These are phyloP conservation scores for Yamadazyma taylorii DNA, from an alignment of 1,139 yeast species.

Conservation along the genomic window DNA sequence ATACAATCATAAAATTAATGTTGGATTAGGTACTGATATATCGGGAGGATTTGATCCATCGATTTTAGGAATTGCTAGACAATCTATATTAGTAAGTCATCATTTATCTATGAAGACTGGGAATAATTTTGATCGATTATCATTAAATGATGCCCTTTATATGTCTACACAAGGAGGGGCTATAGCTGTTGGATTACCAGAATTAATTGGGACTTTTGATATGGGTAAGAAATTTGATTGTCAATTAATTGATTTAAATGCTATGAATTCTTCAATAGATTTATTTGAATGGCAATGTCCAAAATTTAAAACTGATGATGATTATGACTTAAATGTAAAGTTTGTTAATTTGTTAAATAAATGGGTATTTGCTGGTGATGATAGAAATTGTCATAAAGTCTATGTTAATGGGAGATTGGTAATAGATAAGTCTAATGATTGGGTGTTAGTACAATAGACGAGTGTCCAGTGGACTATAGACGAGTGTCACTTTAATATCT, in stretches of 20 bases:
- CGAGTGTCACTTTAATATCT: no score
- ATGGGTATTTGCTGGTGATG: slow-evolving; percentile 96
- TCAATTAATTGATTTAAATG: slow-evolving; percentile 66
- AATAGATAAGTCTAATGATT: slow-evolving; percentile 41
- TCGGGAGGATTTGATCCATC: slow-evolving; percentile 90
- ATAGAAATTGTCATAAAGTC: slow-evolving; percentile 76
- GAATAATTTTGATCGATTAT: slow-evolving; percentile 41
- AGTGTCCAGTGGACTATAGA: no score
- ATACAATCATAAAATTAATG: slow-evolving; percentile 66
- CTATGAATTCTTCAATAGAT: slow-evolving; percentile 60
- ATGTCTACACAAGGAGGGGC: slow-evolving; percentile 94
- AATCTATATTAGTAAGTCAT: slow-evolving; percentile 80
- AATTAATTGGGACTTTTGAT: slow-evolving; percentile 66
- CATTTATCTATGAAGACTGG: slow-evolving; percentile 66
- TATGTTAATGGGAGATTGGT: slow-evolving; percentile 80
- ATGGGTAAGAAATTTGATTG: slow-evolving; percentile 82
- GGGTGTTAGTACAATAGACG: slow-evolving; percentile 27
- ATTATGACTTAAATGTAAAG: slow-evolving; percentile 31
- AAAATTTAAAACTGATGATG: slow-evolving; percentile 10
- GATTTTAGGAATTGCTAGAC: slow-evolving; percentile 72
- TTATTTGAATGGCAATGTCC: slow-evolving; percentile 69
- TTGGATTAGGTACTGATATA: slow-evolving; percentile 87
- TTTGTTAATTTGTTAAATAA: slow-evolving; percentile 61
- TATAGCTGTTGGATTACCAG: slow-evolving; percentile 59
- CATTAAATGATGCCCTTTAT: slow-evolving; percentile 70